phyloP scores from a whole-genome alignment of 176 grass and related monocot genomes.

The Stipa capillata region DNA sequence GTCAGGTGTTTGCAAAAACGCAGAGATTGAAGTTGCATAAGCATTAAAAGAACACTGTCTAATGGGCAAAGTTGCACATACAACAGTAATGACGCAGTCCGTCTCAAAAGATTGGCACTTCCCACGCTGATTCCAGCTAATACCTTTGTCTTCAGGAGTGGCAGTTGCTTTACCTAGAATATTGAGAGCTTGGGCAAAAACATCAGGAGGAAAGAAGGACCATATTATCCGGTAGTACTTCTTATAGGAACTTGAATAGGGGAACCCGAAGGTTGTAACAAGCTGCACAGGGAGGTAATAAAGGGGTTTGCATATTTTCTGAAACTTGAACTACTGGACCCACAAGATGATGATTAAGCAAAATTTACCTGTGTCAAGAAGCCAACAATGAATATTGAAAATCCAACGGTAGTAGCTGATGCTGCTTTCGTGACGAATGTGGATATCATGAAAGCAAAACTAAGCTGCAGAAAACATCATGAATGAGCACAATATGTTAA shows the following conservation, averaged over 20 bases:
- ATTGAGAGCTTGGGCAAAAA: conserved; percentile 80
- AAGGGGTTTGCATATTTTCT: conserved; percentile 5
- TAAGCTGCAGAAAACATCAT: conserved; percentile 61
- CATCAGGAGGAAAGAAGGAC: conserved; percentile 86
- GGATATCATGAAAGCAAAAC: conserved; percentile 95
- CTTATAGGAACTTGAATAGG: conserved; percentile 43
- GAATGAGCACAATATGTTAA: conserved; percentile 1
- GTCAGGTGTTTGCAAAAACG: conserved; percentile 25
- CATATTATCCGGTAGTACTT: conserved; percentile 58
- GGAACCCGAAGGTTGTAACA: conserved; percentile 83
- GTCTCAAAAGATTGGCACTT: conserved; percentile 50
- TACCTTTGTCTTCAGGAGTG: conserved; percentile 72
- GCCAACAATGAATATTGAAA: conserved; percentile 90
- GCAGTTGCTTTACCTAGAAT: conserved; percentile 84
- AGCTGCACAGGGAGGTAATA: conserved; percentile 48
- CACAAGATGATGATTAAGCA: background rate
- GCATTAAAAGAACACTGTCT: background rate
- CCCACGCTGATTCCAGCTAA: conserved; percentile 60
- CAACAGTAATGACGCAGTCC: conserved; percentile 77
- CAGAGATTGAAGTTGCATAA: conserved; percentile 10
- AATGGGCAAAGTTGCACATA: conserved; percentile 31
- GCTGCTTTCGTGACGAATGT: conserved; percentile 85
- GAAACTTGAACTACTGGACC: background rate
- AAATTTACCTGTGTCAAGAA: conserved; percentile 88
- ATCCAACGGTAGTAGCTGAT: conserved; percentile 92